Evolutionary conservation across 2,329 filamentous ascomycete species (phyloP), one percentile per base, ranked within the genome.

Genomic region (Trichoderma harzianum): DNA sequence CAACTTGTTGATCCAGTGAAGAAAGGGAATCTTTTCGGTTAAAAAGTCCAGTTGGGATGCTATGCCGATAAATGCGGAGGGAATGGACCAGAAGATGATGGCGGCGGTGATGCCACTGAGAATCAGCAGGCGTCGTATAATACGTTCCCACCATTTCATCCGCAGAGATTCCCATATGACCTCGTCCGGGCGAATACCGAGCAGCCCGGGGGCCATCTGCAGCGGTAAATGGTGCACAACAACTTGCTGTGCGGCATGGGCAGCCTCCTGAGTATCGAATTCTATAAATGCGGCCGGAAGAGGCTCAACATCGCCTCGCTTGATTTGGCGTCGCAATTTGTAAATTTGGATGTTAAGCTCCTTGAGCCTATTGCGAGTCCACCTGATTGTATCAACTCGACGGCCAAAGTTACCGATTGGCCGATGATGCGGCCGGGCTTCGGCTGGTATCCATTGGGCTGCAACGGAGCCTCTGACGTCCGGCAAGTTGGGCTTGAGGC

Each of bases 351-450:
- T 73, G 61, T 83, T 84, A 16, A 85, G 76, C 3, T 83, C 78
- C 30, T 80, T 80, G 3, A 85, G 76, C 5, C 82, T 78, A 1
- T 86, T 85, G 66, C 96, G 92, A 74, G 90, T 92, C 92, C 93
- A 98, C 74, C 95, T 90, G 80, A 99, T 98, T 0, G 94, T 96
- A 82, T 99, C 96, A 18, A 98, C 95, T 80, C 97, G 96, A 79
- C 94, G 91, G 75, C 94, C 93, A 75, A 95, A 88, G 61, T 93
- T 85, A 18, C 88, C 88, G 26, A 96, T 80, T 7, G 87, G 83
- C 0, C 85, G 79, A 79, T 97, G 94, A 1, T 91, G 90, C 1
- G 94, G 94, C 57, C 94, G 89, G 76, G 94, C 87, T 80, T 93
- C 91, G 11, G 85, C 83, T 18, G 90, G 86, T 51, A 97, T 84